These are phyloP conservation scores for Beta lomatogona DNA, from an alignment of 179 eudicot genomes.

Conservation along the genomic window DNA sequence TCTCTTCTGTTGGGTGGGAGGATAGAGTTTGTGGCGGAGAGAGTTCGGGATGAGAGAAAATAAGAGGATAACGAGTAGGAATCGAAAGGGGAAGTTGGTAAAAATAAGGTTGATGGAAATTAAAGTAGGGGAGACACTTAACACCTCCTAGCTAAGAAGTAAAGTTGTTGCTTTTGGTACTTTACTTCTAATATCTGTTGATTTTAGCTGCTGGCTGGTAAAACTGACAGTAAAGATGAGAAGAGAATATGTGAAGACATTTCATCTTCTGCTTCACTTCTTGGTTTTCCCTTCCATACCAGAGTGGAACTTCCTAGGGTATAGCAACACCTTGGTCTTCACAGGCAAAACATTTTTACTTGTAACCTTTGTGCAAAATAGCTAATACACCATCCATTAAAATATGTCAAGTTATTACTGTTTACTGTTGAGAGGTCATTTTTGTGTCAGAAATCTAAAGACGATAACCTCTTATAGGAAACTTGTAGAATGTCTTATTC, in stretches of 20 bases:
- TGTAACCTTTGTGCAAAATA: background rate
- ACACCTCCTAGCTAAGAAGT: background rate
- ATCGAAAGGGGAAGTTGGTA: too few species aligned
- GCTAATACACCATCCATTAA: background rate
- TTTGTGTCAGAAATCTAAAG: too few species aligned
- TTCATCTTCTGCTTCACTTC: background rate
- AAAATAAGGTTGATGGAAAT: too few species aligned
- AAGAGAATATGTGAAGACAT: background rate
- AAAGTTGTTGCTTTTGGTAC: background rate
- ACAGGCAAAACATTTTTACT: background rate
- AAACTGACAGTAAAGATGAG: background rate
- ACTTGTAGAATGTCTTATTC: background rate
- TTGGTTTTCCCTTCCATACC: background rate
- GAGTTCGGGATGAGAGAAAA: too few species aligned
- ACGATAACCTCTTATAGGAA: background rate
- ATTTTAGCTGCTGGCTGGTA: background rate
- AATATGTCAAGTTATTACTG: background rate
- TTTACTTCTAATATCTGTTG: background rate
- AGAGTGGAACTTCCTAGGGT: background rate
- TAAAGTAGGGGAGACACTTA: too few species aligned
- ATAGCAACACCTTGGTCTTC: background rate
- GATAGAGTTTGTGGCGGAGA: too few species aligned
- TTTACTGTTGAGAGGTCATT: background rate
- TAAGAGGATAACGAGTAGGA: too few species aligned
- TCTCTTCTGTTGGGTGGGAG: too few species aligned